A percentile compares a stretch with the other conserved stretches of the same genome.
These are phyloP conservation scores for Flaveria linearis DNA, from an alignment of 129 eudicot species.

Conservation along the genomic window DNA sequence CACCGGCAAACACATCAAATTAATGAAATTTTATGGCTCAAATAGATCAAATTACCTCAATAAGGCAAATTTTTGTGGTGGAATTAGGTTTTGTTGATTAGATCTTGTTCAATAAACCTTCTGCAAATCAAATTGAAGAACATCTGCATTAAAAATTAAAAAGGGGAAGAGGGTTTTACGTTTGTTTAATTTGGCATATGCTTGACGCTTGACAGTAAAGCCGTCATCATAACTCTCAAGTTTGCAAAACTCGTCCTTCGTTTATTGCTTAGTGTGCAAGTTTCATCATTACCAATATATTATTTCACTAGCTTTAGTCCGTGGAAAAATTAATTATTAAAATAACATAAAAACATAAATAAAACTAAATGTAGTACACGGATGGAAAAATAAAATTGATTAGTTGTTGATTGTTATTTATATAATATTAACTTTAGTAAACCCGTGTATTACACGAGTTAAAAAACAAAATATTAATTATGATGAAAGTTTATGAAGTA, in stretches of 20 bases:
- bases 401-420: no score
- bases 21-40: background rate
- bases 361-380: no score
- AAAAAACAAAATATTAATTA: no score
- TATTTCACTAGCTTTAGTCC: background rate
- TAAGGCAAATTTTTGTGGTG: background rate
- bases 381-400: no score
- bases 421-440: no score
- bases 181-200: slow-evolving; percentile 32
- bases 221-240: background rate
- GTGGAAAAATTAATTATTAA: no score
- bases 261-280: background rate
- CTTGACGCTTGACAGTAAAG: background rate
- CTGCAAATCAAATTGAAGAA: background rate
- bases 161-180: slow-evolving; percentile 41
- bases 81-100: background rate
- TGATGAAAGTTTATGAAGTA: no score
- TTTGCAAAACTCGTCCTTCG: slow-evolving; percentile 21
- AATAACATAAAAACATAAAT: no score
- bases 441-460: no score
- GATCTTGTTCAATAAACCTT: slow-evolving; percentile 6
- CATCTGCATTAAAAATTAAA: slow-evolving; percentile 16
- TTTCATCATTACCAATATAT: background rate
- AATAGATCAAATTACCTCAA: slow-evolving; percentile 26
- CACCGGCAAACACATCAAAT: slow-evolving; percentile 25